Conservation (phyloP, 768 basidiomycete species). For the Termitomyces sp. region DNA sequence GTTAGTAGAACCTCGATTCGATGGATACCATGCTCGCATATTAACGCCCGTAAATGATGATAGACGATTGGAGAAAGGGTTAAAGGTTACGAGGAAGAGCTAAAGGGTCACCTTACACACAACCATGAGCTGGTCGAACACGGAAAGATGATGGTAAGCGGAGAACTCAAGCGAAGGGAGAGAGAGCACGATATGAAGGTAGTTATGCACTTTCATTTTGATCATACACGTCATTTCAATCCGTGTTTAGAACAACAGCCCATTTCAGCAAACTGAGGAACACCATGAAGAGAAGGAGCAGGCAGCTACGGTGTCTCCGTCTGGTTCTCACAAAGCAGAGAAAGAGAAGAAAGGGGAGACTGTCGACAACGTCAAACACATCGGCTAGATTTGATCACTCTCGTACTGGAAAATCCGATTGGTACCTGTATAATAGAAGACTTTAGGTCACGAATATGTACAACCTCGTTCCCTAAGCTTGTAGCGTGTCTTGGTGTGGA, state of each 20-base stretch:
- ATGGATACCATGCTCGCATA: neutral
- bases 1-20: slow-evolving; percentile 17
- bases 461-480: neutral
- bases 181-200: slow-evolving; percentile 20
- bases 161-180: slow-evolving; percentile 27
- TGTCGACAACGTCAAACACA: neutral
- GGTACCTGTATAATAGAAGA: neutral
- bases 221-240: neutral
- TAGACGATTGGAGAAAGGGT: slow-evolving; percentile 29
- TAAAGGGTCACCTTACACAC: slow-evolving; percentile 28
- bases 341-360: slow-evolving; percentile 17
- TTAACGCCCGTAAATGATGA: neutral
- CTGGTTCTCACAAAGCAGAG: slow-evolving; percentile 20
- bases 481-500: neutral
- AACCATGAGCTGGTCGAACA: slow-evolving; percentile 21
- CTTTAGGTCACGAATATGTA: neutral
- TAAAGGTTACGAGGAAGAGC: slow-evolving; percentile 26
- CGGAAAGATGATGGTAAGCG: slow-evolving; percentile 26
- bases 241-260: slow-evolving; percentile 7
- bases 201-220: neutral
- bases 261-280: slow-evolving; percentile 14
- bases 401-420: neutral
- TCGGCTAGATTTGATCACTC: neutral
- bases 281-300: slow-evolving; percentile 16
- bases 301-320: slow-evolving; percentile 24